Conservation (phyloP, 495 filamentous ascomycete species). For the Tuber indicum region DNA sequence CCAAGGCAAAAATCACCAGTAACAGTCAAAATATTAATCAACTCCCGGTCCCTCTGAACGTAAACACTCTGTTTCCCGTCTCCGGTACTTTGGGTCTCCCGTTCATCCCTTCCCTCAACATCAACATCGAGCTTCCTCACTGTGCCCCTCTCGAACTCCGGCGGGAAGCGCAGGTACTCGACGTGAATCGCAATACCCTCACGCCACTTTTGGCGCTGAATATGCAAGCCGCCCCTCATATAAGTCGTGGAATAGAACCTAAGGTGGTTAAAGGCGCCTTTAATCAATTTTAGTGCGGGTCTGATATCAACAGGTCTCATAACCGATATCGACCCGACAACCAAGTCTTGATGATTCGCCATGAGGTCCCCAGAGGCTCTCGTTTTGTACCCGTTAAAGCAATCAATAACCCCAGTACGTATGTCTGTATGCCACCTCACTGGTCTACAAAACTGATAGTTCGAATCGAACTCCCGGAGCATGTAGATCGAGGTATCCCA, state of each 20-base stretch:
- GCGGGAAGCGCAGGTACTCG: slow-evolving; percentile 26
- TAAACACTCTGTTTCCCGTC: not conserved
- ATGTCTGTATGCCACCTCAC: slow-evolving; percentile 27
- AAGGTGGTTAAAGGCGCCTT: slow-evolving; percentile 22
- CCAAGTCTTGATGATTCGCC: slow-evolving; percentile 15
- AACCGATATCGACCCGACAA: slow-evolving; percentile 30
- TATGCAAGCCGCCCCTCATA: slow-evolving; percentile 5
- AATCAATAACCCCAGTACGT: slow-evolving; percentile 20
- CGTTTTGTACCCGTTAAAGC: slow-evolving; percentile 25
- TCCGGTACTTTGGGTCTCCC: not conserved
- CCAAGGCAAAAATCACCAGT: slow-evolving; percentile 17
- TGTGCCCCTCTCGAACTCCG: slow-evolving; percentile 20
- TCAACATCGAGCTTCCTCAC: slow-evolving; percentile 18
- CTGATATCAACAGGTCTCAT: slow-evolving; percentile 17
- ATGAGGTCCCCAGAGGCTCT: slow-evolving; percentile 20
- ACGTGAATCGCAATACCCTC: slow-evolving; percentile 23
- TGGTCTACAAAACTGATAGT: slow-evolving; percentile 10
- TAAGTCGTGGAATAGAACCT: slow-evolving; percentile 24
- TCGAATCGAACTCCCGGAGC: not conserved
- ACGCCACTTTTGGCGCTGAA: not conserved
- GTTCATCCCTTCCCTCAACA: not conserved
- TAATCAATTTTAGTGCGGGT: slow-evolving; percentile 23
- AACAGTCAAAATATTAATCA: slow-evolving; percentile 27
- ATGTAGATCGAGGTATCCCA: not conserved
- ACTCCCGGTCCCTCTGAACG: slow-evolving; percentile 29